These are phyloP conservation scores for Yamadazyma jaroonii DNA, from an alignment of 1,139 yeast genomes.

Conservation along the genomic window DNA sequence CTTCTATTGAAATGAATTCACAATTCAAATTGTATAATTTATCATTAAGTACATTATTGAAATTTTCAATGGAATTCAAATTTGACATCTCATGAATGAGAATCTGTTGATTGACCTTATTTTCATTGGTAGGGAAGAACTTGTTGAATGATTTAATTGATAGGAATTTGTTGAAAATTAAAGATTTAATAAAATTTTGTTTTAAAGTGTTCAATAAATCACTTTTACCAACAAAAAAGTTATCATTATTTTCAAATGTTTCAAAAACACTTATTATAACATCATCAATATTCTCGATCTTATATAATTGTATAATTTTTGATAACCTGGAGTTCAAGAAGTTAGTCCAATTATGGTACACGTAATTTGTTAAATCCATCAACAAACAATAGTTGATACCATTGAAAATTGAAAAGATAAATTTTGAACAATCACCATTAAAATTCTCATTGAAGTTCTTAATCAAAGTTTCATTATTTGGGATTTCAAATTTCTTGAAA, in stretches of 20 bases:
- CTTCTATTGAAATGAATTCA: conserved; percentile 55
- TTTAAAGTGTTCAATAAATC: conserved; percentile 42
- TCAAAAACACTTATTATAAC: conserved; percentile 15
- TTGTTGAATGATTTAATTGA: conserved; percentile 42
- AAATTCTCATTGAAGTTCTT: conserved; percentile 14
- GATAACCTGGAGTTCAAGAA: conserved; percentile 34
- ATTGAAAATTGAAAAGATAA: conserved; percentile 20
- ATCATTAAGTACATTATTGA: conserved; percentile 23
- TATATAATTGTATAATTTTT: conserved; percentile 16
- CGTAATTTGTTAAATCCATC: conserved; percentile 20
- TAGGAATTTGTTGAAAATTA: conserved; percentile 36
- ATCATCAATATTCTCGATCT: conserved; percentile 17
- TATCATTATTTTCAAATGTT: conserved; percentile 3
- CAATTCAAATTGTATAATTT: conserved; percentile 46
- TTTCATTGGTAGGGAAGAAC: conserved; percentile 32
- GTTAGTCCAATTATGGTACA: conserved; percentile 33
- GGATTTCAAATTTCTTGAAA: conserved; percentile 26
- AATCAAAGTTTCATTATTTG: conserved; percentile 15
- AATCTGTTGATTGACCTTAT: conserved; percentile 32
- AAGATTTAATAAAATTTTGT: conserved; percentile 53
- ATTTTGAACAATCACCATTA: conserved; percentile 20
- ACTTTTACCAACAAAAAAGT: background rate
- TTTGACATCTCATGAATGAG: conserved; percentile 22
- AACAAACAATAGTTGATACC: conserved; percentile 12
- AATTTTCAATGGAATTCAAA: conserved; percentile 16